Percentiles rank a stretch among this genome's conserved stretches.
phyloP scores from a whole-genome alignment of 75 land plant genomes.

The Cryptomeria japonica region DNA sequence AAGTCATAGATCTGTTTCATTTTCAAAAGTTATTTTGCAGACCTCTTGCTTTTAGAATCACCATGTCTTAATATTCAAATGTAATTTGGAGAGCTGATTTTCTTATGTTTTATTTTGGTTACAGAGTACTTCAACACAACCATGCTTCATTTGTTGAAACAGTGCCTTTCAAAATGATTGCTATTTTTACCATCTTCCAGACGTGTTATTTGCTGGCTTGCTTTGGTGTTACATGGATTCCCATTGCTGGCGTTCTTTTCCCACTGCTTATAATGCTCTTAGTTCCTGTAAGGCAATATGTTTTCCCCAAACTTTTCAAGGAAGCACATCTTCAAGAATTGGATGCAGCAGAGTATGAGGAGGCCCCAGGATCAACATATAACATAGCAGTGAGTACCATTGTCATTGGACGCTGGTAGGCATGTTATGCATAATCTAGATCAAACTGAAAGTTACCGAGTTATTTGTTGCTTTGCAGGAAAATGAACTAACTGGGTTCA shows the following conservation, averaged over 20 bases:
- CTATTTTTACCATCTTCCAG: conserved; percentile 78
- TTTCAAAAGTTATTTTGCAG: conserved; percentile 2
- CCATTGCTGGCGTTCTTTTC: conserved; percentile 94
- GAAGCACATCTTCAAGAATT: conserved; percentile 80
- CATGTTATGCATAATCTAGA: neutral
- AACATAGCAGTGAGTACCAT: conserved; percentile 32
- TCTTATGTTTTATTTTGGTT: neutral
- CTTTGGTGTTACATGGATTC: conserved; percentile 94
- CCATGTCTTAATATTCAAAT: neutral
- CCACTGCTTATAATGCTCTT: conserved; percentile 87
- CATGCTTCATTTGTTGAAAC: conserved; percentile 88
- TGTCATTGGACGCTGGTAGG: neutral
- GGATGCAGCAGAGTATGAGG: conserved; percentile 97
- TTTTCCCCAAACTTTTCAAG: conserved; percentile 86
- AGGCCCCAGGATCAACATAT: conserved; percentile 60
- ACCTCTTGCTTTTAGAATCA: neutral
- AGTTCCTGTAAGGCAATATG: conserved; percentile 76
- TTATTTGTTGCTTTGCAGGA: conserved; percentile 9
- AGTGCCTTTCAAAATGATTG: conserved; percentile 85
- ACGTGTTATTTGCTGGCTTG: conserved; percentile 70
- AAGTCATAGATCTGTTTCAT: conserved; percentile 54
- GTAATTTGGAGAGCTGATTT: neutral
- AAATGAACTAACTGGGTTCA: conserved; percentile 1
- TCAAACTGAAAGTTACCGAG: neutral
- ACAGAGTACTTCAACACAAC: conserved; percentile 67